Evolutionary conservation across 2,329 filamentous ascomycete genomes (phyloP).

Genomic region (Pyrenophora teres): DNA sequence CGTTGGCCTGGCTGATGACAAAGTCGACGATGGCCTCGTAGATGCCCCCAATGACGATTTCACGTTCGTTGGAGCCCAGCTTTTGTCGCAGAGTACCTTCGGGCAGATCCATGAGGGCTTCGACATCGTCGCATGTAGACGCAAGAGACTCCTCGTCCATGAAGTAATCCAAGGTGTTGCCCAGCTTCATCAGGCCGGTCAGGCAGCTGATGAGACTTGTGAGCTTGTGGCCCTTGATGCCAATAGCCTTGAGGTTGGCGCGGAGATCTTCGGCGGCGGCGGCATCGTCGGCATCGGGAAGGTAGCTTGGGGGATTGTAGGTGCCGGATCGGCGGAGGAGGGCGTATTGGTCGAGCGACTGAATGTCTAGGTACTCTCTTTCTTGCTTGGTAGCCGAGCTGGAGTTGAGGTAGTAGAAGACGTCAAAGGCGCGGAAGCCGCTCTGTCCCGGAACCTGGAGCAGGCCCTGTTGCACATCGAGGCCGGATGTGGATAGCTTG

Average conservation of each 20-base stretch:
- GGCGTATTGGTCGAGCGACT: constrained; percentile 74
- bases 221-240: constrained; percentile 84
- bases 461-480: constrained; percentile 81
- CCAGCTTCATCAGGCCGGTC: constrained; percentile 85
- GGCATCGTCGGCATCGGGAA: constrained; percentile 89
- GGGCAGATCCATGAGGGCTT: constrained; percentile 82
- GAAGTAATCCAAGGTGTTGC: constrained; percentile 83
- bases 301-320: constrained; percentile 82
- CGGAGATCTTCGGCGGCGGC: constrained; percentile 94
- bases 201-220: constrained; percentile 84
- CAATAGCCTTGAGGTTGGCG: constrained; percentile 82
- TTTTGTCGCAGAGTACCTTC: constrained; percentile 79
- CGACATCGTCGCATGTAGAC: constrained; percentile 86
- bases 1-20: constrained; percentile 88
- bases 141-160: constrained; percentile 85
- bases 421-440: constrained; percentile 92
- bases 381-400: constrained; percentile 89
- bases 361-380: constrained; percentile 82
- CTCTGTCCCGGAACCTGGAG: constrained; percentile 77
- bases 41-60: constrained; percentile 79
- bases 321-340: constrained; percentile 83
- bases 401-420: constrained; percentile 95
- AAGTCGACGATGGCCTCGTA: constrained; percentile 96
- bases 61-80: constrained; percentile 82
- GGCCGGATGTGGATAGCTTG: constrained; percentile 81